Evolutionary conservation across 2,329 filamentous ascomycete species (phyloP), one percentile per base, ranked within the genome.

Genomic region (Colletotrichum viniferum): DNA sequence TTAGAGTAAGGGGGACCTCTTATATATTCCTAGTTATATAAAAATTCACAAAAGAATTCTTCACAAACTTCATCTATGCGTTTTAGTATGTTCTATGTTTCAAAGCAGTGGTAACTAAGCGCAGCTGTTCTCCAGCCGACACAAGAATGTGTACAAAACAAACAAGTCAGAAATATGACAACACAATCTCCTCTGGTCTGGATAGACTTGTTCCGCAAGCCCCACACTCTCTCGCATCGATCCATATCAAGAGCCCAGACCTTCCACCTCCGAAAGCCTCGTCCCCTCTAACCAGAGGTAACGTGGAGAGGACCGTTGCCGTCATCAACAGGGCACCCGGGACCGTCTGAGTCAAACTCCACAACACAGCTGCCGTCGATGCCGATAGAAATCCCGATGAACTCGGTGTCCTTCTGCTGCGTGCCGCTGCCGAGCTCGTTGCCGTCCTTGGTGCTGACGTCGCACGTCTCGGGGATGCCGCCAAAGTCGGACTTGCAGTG

Each of bases 401-500:
- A 69, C 4, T 69, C 26, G n/a, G 67, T 69, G 21, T 69, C 36
- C 56, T 69, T 63, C 36, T 69, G 34, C 24, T 63, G 36, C 18
- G 56, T 69, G 28, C 67, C 67, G 28, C 56, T 63, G n/a, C 67
- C 67, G 26, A 69, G 67, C 7, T 32, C 26, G n/a, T n/a, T 63
- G 67, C 67, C 67, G 28, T 36, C 58, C 21, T 14, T 13, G 14
- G 16, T 24, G 26, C 16, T 52, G 36, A 69, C 67, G 9, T 69
- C 56, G 21, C 67, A 63, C 5, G 26, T 34, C 5, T 69, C 28
- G 7, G 67, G 67, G 9, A 43, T 21, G 58, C 58, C 67, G 9
- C 67, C 67, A 52, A 64, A 64, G 67, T 64, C 67, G 3, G 56
- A 52, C 67, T 70, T 64, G 67, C 67, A 70, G 36, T 55, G 38